A percentile compares a stretch with the other conserved stretches of the same genome.
These are phyloP conservation scores for Sugiyamaella chiloensis DNA, from an alignment of 805 yeast genomes.

Conservation along the genomic window DNA sequence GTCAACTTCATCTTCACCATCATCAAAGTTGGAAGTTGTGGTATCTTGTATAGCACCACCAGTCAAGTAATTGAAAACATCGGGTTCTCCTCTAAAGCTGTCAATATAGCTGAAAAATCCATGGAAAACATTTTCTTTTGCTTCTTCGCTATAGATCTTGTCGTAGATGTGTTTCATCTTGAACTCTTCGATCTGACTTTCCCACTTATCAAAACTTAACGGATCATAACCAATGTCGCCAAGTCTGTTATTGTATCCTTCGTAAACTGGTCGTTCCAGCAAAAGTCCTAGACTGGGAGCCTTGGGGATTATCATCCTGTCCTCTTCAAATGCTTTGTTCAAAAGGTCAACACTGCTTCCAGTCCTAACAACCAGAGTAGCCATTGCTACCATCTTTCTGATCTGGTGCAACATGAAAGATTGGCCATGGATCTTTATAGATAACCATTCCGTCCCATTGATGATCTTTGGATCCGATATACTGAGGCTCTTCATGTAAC, in stretches of 20 bases:
- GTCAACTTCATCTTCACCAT: slow-evolving; percentile 34
- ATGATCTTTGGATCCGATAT: slow-evolving; percentile 89
- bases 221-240: slow-evolving; percentile 73
- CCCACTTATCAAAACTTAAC: slow-evolving; percentile 63
- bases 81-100: slow-evolving; percentile 64
- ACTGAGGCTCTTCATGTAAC: slow-evolving; percentile 75
- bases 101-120: slow-evolving; percentile 92
- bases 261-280: slow-evolving; percentile 89
- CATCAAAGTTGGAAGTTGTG: slow-evolving; percentile 29
- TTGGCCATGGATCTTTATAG: slow-evolving; percentile 95
- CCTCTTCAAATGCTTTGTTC: slow-evolving; percentile 67
- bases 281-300: slow-evolving; percentile 95
- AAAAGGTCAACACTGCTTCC: slow-evolving; percentile 80
- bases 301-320: slow-evolving; percentile 86
- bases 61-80: slow-evolving; percentile 50
- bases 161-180: slow-evolving; percentile 87
- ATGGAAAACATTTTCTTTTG: slow-evolving; percentile 78
- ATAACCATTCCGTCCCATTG: slow-evolving; percentile 93
- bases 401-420: slow-evolving; percentile 98
- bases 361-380: slow-evolving; percentile 76
- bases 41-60: slow-evolving; percentile 32
- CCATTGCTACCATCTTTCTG: slow-evolving; percentile 97
- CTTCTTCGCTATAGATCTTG: slow-evolving; percentile 87
- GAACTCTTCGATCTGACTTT: slow-evolving; percentile 73
- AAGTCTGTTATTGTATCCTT: slow-evolving; percentile 70